Evolutionary conservation across 805 yeast genomes (phyloP).

Genomic region (Metschnikowia chrysomelidarum): DNA sequence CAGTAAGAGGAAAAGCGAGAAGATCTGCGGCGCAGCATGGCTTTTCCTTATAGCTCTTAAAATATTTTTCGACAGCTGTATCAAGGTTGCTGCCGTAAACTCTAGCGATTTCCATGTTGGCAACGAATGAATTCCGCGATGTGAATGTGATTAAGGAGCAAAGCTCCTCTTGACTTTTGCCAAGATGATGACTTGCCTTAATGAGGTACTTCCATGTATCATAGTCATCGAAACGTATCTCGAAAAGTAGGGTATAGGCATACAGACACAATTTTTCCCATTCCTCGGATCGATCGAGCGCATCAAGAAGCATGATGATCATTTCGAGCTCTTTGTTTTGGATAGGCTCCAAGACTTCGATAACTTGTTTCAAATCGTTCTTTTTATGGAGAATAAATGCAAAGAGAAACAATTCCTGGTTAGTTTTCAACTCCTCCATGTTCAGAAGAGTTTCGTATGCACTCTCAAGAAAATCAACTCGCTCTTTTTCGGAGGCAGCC

Average conservation of each 20-base stretch:
- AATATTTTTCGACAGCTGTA: constrained; percentile 39
- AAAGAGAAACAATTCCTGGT: constrained; percentile 67
- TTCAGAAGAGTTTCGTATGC: constrained; percentile 46
- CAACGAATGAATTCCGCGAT: constrained; percentile 58
- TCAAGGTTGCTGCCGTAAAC: constrained; percentile 24
- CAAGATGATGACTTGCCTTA: constrained; percentile 41
- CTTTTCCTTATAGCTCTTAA: constrained; percentile 49
- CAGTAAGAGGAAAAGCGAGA: constrained; percentile 7
- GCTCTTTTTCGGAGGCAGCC: constrained; percentile 44
- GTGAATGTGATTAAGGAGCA: constrained; percentile 12
- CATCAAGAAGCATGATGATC: constrained; percentile 50
- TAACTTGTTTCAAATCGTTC: constrained; percentile 33
- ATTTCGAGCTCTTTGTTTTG: constrained; percentile 59
- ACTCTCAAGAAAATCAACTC: constrained; percentile 1
- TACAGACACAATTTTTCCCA: constrained; percentile 39
- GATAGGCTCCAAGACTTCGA: constrained; percentile 20
- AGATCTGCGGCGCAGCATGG: constrained; percentile 67
- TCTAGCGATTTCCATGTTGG: constrained; percentile 46
- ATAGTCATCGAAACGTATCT: constrained; percentile 66
- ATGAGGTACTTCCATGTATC: constrained; percentile 64
- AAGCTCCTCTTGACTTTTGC: constrained; percentile 30
- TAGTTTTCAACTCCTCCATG: constrained; percentile 49
- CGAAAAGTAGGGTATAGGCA: constrained; percentile 37
- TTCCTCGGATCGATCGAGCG: constrained; percentile 39
- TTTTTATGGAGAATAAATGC: constrained; percentile 46